Evolutionary conservation across 2,329 filamentous ascomycete genomes (phyloP).

Genomic region (Fusarium praegraminearum): DNA sequence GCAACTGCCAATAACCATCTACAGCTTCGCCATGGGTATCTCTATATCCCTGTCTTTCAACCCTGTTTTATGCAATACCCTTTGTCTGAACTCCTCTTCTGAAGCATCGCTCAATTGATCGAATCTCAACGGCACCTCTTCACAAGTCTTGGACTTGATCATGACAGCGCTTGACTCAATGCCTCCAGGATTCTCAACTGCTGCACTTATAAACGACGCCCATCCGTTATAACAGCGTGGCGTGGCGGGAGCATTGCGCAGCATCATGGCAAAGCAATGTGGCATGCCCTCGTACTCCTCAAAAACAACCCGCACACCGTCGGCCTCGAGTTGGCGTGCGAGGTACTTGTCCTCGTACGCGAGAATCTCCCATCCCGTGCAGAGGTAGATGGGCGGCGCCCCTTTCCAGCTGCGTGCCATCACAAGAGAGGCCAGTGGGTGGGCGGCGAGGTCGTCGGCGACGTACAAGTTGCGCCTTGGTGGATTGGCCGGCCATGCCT

Average conservation of each 20-base stretch:
- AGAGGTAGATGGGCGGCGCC: constrained; percentile 75
- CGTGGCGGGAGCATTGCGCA: constrained; percentile 60
- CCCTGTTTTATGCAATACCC: constrained; percentile 51
- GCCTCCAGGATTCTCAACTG: constrained; percentile 51
- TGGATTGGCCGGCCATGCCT: constrained; percentile 68
- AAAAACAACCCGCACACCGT: constrained; percentile 72
- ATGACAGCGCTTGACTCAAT: constrained; percentile 58
- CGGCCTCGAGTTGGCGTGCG: constrained; percentile 65
- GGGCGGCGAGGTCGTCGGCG: constrained; percentile 65
- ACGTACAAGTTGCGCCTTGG: constrained; percentile 67
- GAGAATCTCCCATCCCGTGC: constrained; percentile 77
- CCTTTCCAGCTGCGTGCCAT: constrained; percentile 69
- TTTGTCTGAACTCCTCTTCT: constrained; percentile 57
- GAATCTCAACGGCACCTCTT: constrained; percentile 61
- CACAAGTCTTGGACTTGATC: constrained; percentile 64
- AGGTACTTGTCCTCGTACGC: constrained; percentile 74
- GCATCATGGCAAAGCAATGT: constrained; percentile 74
- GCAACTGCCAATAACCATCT: constrained; percentile 6
- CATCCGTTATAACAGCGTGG: constrained; percentile 67
- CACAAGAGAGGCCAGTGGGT: constrained; percentile 77
- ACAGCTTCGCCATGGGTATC: constrained; percentile 49
- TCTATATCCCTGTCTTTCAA: constrained; percentile 20
- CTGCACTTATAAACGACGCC: constrained; percentile 66
- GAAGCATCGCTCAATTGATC: constrained; percentile 57
- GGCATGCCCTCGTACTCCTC: constrained; percentile 86